These are phyloP conservation scores for Fulvia fulva DNA, from an alignment of 2,329 filamentous ascomycete species.

Conservation along the genomic window DNA sequence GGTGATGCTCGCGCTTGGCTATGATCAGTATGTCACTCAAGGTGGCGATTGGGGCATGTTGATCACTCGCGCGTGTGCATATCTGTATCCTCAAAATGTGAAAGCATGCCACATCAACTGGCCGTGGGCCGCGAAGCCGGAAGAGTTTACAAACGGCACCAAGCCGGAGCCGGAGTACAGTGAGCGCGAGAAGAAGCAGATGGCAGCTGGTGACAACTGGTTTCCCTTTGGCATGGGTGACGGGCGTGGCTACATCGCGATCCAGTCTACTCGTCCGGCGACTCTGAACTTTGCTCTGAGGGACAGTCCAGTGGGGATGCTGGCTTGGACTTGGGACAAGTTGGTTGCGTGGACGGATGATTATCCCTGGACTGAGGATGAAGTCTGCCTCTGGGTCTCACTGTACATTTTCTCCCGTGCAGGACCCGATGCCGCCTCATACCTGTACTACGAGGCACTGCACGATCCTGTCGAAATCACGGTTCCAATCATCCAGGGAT, in stretches of 20 bases:
- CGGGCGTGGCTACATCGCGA: constrained; percentile 23
- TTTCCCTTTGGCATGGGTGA: constrained; percentile 35
- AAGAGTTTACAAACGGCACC: constrained; percentile 31
- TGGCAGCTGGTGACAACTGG: constrained; percentile 7
- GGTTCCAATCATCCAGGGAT: constrained; percentile 37
- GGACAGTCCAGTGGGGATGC: constrained; percentile 42
- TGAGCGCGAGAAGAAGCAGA: constrained; percentile 29
- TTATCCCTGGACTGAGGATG: not conserved
- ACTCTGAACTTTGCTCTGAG: constrained; percentile 40
- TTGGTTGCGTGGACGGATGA: not conserved
- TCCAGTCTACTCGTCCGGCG: constrained; percentile 28
- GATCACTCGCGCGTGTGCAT: constrained; percentile 56
- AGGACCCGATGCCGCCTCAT: constrained; percentile 61
- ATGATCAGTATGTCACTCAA: constrained; percentile 37
- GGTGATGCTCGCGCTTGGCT: constrained; percentile 41
- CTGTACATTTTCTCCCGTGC: constrained; percentile 45
- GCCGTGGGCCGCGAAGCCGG: constrained; percentile 30
- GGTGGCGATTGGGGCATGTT: constrained; percentile 43
- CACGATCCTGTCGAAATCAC: constrained; percentile 37
- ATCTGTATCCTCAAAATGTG: constrained; percentile 36
- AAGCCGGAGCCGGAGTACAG: constrained; percentile 16
- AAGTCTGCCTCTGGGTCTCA: not conserved
- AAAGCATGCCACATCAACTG: constrained; percentile 43
- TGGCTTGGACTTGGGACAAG: constrained; percentile 45
- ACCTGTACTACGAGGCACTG: constrained; percentile 68